phyloP scores from a whole-genome alignment of 2,329 filamentous ascomycete genomes.

The Eutypella sp. region DNA sequence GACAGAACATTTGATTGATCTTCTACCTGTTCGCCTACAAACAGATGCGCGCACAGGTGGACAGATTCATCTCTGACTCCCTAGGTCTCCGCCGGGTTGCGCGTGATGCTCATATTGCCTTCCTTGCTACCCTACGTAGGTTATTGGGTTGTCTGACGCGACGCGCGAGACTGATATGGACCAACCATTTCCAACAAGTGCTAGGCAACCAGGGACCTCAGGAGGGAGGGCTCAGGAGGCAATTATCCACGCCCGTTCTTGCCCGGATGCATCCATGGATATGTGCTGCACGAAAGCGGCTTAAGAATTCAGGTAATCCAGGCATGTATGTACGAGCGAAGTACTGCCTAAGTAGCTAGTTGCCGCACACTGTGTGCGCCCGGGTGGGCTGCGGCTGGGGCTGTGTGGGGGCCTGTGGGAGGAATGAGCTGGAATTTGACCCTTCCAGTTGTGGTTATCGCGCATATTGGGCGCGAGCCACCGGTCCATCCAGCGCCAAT shows the following conservation, averaged over 20 bases:
- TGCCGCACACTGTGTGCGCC: conserved; percentile 16
- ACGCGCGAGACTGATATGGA: conserved; percentile 2
- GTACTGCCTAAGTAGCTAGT: conserved; percentile 22
- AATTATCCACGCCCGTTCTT: no score
- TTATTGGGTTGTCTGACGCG: conserved; percentile 7
- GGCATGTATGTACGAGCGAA: no score
- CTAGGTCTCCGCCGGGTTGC: neutral
- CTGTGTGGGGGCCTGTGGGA: no score
- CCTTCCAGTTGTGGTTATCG: no score
- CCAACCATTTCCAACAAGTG: neutral
- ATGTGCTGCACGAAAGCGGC: conserved; percentile 21
- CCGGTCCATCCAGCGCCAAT: no score
- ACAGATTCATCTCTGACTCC: no score
- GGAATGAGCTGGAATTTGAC: no score
- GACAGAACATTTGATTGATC: neutral
- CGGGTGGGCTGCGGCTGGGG: no score
- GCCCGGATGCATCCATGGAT: conserved; percentile 13
- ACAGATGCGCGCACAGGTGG: no score
- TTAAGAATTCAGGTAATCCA: conserved; percentile 11
- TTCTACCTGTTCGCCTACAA: neutral
- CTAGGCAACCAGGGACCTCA: no score
- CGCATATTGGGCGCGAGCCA: no score
- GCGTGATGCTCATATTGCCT: neutral
- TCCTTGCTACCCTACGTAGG: neutral
- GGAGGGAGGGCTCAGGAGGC: no score